Evolutionary conservation across 495 filamentous ascomycete species (phyloP), one percentile per base, ranked within the genome.

Genomic region (Trichocladium antarcticum): DNA sequence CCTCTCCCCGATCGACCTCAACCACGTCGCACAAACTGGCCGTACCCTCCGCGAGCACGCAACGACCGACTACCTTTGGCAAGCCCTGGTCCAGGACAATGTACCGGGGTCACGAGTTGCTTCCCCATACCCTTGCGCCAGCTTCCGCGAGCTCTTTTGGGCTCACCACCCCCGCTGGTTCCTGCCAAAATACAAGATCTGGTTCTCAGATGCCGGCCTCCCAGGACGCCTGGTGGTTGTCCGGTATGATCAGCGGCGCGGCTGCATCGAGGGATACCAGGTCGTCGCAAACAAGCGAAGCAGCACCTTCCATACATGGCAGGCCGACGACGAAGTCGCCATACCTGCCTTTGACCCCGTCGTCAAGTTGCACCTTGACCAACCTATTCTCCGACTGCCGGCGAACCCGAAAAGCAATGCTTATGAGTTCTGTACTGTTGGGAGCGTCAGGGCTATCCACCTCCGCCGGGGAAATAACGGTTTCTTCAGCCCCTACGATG

Each of bases 131-230:
- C 78, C 79, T 0, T 86, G 76, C 55, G 51, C 58, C 6, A 79
- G 73, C 14, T 89, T 78, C 60, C 77, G 73, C 47, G 74, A 78
- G 21, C 73, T 97, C 6, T 95, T 84, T 54, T 65, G 75, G 28
- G 74, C 81, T 22, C 82, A 89, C 59, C 74, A 89, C 46, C 82
- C 84, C 1, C 81, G 81, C 56, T 94, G 92, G 84, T 96, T 93
- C 57, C 73, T 97, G 1, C 71, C 84, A 0, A 75, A 74, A 47
- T 67, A 85, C 51, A 87, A 85, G 65, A 64, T 97, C 35, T 97
- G 90, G 90, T 88, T 93, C 57, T 75, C 78, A 28, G 88, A 95
- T 64, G 73, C 62, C 21, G 72, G 77, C n/a, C 67, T 79, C 22
- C 74, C 68, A 0, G 89, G 89, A 0, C 81, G 80, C 43, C 58